These are phyloP conservation scores for Fraxinus greggii DNA, from an alignment of 305 asterid genomes.

Conservation along the genomic window DNA sequence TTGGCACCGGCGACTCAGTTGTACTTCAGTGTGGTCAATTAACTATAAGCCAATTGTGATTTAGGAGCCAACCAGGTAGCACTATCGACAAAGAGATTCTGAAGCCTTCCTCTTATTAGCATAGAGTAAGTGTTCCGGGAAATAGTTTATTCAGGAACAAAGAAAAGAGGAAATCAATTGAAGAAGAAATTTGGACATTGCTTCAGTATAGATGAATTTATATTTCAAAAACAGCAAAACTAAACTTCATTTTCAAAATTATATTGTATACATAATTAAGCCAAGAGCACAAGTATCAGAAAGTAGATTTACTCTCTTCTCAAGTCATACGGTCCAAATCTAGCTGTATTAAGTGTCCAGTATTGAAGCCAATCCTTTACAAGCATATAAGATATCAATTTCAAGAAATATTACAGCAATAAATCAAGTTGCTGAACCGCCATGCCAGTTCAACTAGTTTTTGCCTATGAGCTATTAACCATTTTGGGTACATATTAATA, in stretches of 20 bases:
- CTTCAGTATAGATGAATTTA: neutral
- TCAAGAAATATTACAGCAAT: neutral
- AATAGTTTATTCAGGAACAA: neutral
- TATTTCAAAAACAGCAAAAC: neutral
- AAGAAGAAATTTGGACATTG: neutral
- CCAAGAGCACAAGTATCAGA: neutral
- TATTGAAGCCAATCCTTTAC: neutral
- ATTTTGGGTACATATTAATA: neutral
- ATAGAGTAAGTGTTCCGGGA: neutral
- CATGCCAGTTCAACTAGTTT: neutral
- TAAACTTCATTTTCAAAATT: slow-evolving; percentile 2
- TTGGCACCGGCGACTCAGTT: neutral
- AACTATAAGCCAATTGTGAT: neutral
- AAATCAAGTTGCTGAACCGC: neutral
- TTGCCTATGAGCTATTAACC: neutral
- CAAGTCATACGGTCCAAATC: neutral
- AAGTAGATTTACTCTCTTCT: neutral
- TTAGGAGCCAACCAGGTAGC: neutral
- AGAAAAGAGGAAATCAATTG: neutral
- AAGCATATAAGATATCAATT: neutral
- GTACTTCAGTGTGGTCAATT: neutral
- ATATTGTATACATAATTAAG: neutral
- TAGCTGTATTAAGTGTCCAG: neutral
- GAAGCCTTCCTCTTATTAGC: neutral
- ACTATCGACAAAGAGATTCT: neutral